These are phyloP conservation scores for Blastomyces silverae DNA, from an alignment of 2,329 filamentous ascomycete genomes.

Conservation along the genomic window DNA sequence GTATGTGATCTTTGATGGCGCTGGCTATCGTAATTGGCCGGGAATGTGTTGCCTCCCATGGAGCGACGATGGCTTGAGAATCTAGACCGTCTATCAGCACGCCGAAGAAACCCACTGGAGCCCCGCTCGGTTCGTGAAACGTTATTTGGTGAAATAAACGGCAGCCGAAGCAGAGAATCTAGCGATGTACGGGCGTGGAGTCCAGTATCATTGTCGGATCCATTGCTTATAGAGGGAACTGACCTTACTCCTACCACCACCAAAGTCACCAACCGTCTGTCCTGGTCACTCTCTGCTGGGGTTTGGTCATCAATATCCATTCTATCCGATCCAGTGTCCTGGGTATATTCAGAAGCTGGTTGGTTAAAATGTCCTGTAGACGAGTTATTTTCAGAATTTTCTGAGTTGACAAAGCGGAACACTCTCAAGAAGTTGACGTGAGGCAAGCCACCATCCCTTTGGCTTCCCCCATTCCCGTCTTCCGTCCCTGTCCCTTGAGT, in stretches of 20 bases:
- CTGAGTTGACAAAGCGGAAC: slow-evolving; percentile 58
- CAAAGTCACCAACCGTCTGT: slow-evolving; percentile 58
- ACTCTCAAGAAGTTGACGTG: slow-evolving; percentile 63
- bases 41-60: slow-evolving; percentile 46
- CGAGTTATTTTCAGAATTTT: slow-evolving; percentile 27
- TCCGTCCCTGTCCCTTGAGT: slow-evolving; percentile 35
- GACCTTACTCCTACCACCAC: slow-evolving; percentile 64
- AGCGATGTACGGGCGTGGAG: slow-evolving; percentile 34
- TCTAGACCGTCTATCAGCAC: slow-evolving; percentile 50
- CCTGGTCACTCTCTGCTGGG: slow-evolving; percentile 38
- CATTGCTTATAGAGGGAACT: slow-evolving; percentile 50
- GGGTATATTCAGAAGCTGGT: slow-evolving; percentile 26
- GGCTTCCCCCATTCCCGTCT: slow-evolving; percentile 22
- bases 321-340: slow-evolving; percentile 27
- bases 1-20: slow-evolving; percentile 44
- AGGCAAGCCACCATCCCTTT: slow-evolving; percentile 41
- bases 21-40: slow-evolving; percentile 48
- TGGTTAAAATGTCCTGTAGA: slow-evolving; percentile 21
- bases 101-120: slow-evolving; percentile 47
- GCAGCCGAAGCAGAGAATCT: slow-evolving; percentile 43
- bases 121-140: slow-evolving; percentile 38
- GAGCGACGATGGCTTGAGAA: slow-evolving; percentile 50
- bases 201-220: slow-evolving; percentile 39
- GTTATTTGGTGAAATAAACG: slow-evolving; percentile 40
- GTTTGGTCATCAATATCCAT: slow-evolving; percentile 36